phyloP scores from a whole-genome alignment of 2,329 filamentous ascomycete genomes.

The Sporothrix luriei region DNA sequence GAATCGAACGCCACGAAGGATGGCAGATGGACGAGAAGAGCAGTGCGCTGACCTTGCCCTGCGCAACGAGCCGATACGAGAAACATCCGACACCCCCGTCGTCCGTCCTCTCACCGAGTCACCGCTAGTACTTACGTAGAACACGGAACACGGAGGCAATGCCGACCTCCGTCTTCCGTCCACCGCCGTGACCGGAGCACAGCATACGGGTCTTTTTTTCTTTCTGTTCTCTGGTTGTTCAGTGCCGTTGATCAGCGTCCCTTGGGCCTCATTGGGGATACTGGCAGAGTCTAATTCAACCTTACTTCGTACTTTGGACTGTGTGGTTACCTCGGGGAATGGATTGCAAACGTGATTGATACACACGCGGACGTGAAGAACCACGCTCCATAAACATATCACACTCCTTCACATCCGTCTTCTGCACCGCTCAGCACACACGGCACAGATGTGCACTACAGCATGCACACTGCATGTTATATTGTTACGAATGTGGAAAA shows the following conservation, averaged over 20 bases:
- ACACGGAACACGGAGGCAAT: background rate
- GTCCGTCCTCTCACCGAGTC: background rate
- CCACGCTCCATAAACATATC: background rate
- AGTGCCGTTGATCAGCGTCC: background rate
- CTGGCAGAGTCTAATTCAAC: background rate
- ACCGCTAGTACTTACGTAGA: too few relatives aligned
- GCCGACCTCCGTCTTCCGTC: too few relatives aligned
- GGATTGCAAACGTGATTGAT: too few relatives aligned
- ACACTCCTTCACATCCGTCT: background rate
- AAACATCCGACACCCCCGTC: background rate
- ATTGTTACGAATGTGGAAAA: background rate
- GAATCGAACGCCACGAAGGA: constrained; percentile 4
- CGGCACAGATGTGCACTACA: constrained; percentile 6
- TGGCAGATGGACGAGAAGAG: background rate
- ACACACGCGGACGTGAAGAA: too few relatives aligned
- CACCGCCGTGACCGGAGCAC: background rate
- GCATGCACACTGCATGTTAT: background rate
- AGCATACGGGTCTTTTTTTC: constrained; percentile 3
- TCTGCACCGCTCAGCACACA: constrained; percentile 14
- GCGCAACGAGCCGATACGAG: constrained; percentile 13
- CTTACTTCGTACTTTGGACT: background rate
- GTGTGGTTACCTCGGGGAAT: too few relatives aligned
- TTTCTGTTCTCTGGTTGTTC: too few relatives aligned
- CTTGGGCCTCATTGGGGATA: background rate
- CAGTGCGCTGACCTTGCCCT: too few relatives aligned